Evolutionary conservation across 1,284 basidiomycete genomes (phyloP).

Genomic region (Rhodotorula sp.): DNA sequence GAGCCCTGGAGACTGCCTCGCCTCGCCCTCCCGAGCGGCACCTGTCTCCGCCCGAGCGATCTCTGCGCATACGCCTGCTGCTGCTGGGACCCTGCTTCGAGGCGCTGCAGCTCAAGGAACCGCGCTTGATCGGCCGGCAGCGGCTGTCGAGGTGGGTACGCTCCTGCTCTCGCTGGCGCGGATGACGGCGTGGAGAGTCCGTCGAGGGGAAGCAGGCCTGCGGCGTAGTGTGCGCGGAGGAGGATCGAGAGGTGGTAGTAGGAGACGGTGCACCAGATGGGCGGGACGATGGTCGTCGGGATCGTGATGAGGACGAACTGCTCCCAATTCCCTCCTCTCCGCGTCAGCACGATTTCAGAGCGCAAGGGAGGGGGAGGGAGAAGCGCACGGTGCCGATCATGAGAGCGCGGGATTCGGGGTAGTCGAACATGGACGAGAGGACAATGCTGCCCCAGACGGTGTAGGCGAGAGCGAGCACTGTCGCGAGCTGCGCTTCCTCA

Average conservation of each 20-base stretch:
- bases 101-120: too few species aligned
- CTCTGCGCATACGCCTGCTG: too few species aligned
- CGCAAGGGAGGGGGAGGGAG: not conserved
- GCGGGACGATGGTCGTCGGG: not conserved
- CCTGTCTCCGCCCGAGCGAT: too few species aligned
- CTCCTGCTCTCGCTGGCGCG: too few species aligned
- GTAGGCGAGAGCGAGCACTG: not conserved
- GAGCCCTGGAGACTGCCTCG: too few species aligned
- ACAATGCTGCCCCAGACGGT: not conserved
- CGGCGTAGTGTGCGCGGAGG: not conserved
- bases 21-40: too few species aligned
- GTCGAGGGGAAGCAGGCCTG: too few species aligned
- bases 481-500: not conserved
- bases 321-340: accelerated
- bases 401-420: not conserved
- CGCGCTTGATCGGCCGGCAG: too few species aligned
- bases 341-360: not conserved
- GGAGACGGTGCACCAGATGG: constrained; percentile 1
- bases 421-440: not conserved
- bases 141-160: too few species aligned
- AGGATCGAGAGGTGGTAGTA: not conserved
- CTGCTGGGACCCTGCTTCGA: too few species aligned
- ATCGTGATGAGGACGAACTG: constrained; percentile 7
- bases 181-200: too few species aligned
- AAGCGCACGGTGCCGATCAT: not conserved